Base-by-base conservation (phyloP, 2,329 filamentous ascomycete species). In the Hyphodiscus sp. region DNA sequence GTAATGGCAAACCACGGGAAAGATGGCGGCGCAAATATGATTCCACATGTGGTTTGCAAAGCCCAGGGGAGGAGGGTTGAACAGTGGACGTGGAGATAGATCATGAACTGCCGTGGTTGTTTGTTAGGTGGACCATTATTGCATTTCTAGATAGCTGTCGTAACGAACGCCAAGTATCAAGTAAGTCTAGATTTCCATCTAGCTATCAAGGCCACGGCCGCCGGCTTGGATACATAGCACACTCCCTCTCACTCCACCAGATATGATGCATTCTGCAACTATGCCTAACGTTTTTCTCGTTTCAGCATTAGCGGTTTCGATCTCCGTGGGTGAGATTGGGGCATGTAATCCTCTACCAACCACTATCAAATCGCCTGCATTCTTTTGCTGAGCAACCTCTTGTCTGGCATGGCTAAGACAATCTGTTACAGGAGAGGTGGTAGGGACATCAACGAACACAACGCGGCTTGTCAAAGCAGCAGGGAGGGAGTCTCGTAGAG, bases 291-390 rank as follows among this genome's bases (percentile, higher is more conserved):
- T 81, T 65, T 70, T 76, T 49, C 69, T 71, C 60, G 79, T 67
- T 38, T 38, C 51, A 54, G n/a, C 52, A 52, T 13, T 60, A 52
- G 29, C 58, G 23, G 26, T 49, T 42, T 57, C 54, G 63, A 57
- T 53, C 53, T 61, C 60, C 4, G 48, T 20, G 15, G 9, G n/a
- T 10, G 53, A 63, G 54, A 61, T 20, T 18, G 52, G 45, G n/a
- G 50, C 49, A 51, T 65, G 61, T 46, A 49, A 59, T 68, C 65
- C 57, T 64, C 71, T 57, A n/a, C 86, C 87, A 13, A 89, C 71
- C 1, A 91, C 75, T 16, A 91, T 74, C 20, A 91, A 72, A 64
- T 90, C 86, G 1, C 87, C 87, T 0, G 83, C 82, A 61, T 88
- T 89, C 64, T 75, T 78, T 0, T 78, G 76, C 55, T 80, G 78